These are phyloP conservation scores for Atkinsonella texensis DNA, from an alignment of 2,329 filamentous ascomycete species.

Conservation along the genomic window DNA sequence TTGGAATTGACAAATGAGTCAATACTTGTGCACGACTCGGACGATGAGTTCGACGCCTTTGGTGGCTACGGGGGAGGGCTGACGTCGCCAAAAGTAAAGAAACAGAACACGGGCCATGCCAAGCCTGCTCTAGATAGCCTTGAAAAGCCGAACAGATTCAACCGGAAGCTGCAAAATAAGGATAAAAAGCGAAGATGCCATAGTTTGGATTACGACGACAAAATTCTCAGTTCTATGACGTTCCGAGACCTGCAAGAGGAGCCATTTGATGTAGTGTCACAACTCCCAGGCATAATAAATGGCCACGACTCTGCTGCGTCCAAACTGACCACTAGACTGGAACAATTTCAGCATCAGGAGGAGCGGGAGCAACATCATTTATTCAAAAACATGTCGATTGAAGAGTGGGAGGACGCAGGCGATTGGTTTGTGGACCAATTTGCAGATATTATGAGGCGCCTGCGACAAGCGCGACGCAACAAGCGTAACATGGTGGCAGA, in stretches of 20 bases:
- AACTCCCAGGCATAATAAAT: slow-evolving; percentile 24
- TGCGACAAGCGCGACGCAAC: slow-evolving; percentile 34
- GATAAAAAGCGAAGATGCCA: slow-evolving; percentile 30
- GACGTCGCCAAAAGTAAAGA: slow-evolving; percentile 14
- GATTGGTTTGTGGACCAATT: slow-evolving; percentile 50
- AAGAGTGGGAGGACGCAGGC: slow-evolving; percentile 47
- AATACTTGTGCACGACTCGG: slow-evolving; percentile 11
- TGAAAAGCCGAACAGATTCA: slow-evolving; percentile 12
- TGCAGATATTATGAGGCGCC: slow-evolving; percentile 32
- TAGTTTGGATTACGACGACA: slow-evolving; percentile 45
- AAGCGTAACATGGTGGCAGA: slow-evolving; percentile 37
- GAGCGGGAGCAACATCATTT: slow-evolving; percentile 36
- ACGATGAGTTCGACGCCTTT: slow-evolving; percentile 14
- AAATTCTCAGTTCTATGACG: slow-evolving; percentile 39
- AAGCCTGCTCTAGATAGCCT: slow-evolving; percentile 12
- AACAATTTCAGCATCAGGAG: slow-evolving; percentile 34
- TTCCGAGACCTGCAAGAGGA: slow-evolving; percentile 38
- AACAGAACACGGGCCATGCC: slow-evolving; percentile 9
- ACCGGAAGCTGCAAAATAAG: slow-evolving; percentile 9
- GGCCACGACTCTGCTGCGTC: slow-evolving; percentile 24
- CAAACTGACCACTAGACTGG: slow-evolving; percentile 35
- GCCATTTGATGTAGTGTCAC: slow-evolving; percentile 42
- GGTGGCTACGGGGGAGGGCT: slow-evolving; percentile 13
- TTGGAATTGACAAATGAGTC: slow-evolving; percentile 10
- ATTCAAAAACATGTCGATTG: slow-evolving; percentile 39